Evolutionary conservation across 352 stramenopile species (phyloP), one percentile per base, ranked within the genome.

Genomic region (Pilasporangium apinafurcum): DNA sequence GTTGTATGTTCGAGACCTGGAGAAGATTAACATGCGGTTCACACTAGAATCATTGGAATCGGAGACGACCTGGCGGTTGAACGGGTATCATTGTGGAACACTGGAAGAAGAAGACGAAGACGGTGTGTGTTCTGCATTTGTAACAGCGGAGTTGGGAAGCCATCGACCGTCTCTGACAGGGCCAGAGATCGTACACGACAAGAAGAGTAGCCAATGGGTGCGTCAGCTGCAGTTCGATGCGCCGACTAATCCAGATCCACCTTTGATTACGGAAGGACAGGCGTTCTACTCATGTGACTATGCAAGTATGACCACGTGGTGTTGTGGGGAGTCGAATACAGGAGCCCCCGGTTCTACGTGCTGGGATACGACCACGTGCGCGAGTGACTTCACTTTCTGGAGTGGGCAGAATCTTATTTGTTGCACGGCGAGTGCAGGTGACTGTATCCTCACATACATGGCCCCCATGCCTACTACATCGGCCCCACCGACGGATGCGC

Each of bases 351-450:
- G 44, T 1, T 25, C 61, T 4, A 53, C 42, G 4, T 83, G 70
- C 65, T 83, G 70, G 70, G 56, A 49, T 20, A 17, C 72, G 6
- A 51, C 42, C 2, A 52, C 44, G 24, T 78, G 65, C 44, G 50
- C 29, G 5, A 55, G 80, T 22, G 45, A 67, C 4, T 66, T 52
- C 18, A 50, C 38, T 20, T 18, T 30, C 1, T 80, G 67, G 67
- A 64, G 56, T 44, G 49, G 59, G 10, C 56, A 79, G 38, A 80
- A 80, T 57, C 26, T 70, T 14, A 75, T 83, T 49, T 83, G 70
- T 34, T 83, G 70, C 37, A 54, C 57, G 7, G 32, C 28, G 2
- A 61, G 43, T 10, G 38, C 60, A 14, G 48, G 37, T 14, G 46
- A 65, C 9, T 83, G 70, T 27, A 43, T 45, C 7, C 27, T 68